phyloP scores from a whole-genome alignment of 2,329 filamentous ascomycete genomes.

The Monosporascus sp. region DNA sequence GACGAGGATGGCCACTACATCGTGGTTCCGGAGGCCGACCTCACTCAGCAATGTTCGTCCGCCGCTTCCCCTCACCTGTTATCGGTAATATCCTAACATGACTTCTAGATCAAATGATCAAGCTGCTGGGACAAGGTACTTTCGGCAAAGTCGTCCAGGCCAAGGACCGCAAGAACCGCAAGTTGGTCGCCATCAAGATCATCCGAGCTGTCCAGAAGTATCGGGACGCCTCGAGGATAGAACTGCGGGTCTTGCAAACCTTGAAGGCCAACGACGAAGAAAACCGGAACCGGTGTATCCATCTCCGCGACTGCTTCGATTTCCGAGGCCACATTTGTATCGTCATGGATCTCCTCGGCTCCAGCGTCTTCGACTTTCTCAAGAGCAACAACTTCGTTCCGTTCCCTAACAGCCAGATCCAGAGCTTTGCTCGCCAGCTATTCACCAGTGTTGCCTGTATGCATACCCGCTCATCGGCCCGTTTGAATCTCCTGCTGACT shows the following conservation, averaged over 20 bases:
- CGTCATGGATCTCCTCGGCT: conserved; percentile 72
- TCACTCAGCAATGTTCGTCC: conserved; percentile 83
- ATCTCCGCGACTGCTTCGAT: conserved; percentile 94
- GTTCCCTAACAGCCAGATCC: conserved; percentile 97
- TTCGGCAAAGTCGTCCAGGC: conserved; percentile 98
- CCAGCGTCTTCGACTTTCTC: conserved; percentile 97
- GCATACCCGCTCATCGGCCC: conserved; percentile 34
- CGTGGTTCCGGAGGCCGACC: conserved; percentile 76
- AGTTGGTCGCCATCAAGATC: conserved; percentile 89
- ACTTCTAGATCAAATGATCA: conserved; percentile 72
- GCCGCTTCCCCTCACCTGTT: neutral
- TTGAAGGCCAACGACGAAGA: conserved; percentile 84
- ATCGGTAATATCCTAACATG: conserved; percentile 13
- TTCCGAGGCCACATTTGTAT: conserved; percentile 95
- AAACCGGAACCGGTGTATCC: conserved; percentile 95
- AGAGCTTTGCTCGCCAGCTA: conserved; percentile 90
- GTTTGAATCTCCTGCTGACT: conserved; percentile 17
- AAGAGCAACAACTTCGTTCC: conserved; percentile 94
- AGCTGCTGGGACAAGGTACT: conserved; percentile 89
- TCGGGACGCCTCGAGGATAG: conserved; percentile 90
- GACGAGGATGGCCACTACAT: conserved; percentile 98
- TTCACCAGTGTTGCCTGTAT: conserved; percentile 98
- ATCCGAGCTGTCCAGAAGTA: conserved; percentile 98
- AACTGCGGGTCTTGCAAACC: conserved; percentile 86
- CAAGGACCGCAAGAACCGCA: conserved; percentile 70